Base-by-base conservation (phyloP, 2,329 filamentous ascomycete species). In the Botrytis sinoallii region DNA sequence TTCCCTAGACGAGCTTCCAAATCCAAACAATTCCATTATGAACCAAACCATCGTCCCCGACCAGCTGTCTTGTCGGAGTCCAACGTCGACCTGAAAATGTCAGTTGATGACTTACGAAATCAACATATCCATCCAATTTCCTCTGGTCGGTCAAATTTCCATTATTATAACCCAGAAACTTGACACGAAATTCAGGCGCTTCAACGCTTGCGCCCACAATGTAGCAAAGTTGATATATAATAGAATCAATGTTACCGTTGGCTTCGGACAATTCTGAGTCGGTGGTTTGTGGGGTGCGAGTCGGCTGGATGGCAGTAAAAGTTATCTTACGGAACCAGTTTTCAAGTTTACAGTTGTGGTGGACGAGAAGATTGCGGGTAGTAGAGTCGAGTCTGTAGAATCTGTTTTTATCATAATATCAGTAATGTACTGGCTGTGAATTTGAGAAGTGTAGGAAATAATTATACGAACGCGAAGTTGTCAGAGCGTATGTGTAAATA, bases 31-130 rank as follows among this genome's bases (percentile, higher is more conserved):
- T 22, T 4, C 48, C 35, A 29, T 57, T 16, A 32, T 68, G 25
- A 42, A 14, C 16, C 14, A 68, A 25, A 2, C 35, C 9, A 40
- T 25, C 35, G 2, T 55, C 25, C 8, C 16, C 18, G 20, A 14
- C 2, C 16, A 40, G 1, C 18, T 68, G 35, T 22, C 35, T 57
- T 57, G 35, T 40, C 20, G 16, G 14, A 5, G 4, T 25, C 16
- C 22, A 40, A 12, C 4, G 12, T 42, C 9, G 9, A 18, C 16
- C 5, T 68, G 16, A 5, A 18, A 3, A 20, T 7, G 22, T 32
- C 48, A 52, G 4, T 16, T 1, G 3, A 9, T 0, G 1, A 38
- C n/a, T 25, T 35, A 29, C 46, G 7, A 3, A 0, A 10, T 0
- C 2, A 12, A 40, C 22, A 4, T 9, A 22, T 0, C 1, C 0